Evolutionary conservation across 73 alveolate species (phyloP).

Genomic region (Paramecium octaurelia): DNA sequence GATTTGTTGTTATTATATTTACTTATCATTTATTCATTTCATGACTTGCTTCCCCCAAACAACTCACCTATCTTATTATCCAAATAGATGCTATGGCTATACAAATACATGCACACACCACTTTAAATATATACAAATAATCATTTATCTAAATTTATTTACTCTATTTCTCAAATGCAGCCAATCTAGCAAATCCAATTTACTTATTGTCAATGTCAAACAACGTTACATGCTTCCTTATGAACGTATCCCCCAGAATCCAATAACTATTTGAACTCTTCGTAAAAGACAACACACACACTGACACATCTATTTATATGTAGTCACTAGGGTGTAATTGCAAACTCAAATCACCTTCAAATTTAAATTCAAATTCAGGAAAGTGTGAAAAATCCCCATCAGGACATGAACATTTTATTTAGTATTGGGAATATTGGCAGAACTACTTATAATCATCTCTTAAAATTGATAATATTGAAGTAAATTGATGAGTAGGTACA

Average conservation of each 20-base stretch:
- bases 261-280: neutral
- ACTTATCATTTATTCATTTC: neutral
- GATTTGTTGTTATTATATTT: neutral
- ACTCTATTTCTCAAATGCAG: neutral
- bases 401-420: conserved; percentile 42
- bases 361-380: neutral
- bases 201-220: neutral
- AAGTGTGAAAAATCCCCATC: neutral
- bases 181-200: neutral
- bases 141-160: neutral
- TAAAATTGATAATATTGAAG: neutral
- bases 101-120: neutral
- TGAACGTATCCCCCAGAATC: neutral
- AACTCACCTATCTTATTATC: neutral
- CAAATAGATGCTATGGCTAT: neutral
- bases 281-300: neutral
- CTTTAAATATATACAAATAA: conserved; percentile 14
- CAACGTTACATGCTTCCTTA: neutral
- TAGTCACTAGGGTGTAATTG: neutral
- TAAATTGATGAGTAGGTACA: conserved; percentile 2
- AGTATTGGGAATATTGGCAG: neutral
- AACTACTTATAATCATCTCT: neutral
- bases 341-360: neutral
- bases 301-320: neutral
- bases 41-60: neutral